phyloP scores from a whole-genome alignment of 1,284 basidiomycete species.

The Microstroma glucosiphilum region DNA sequence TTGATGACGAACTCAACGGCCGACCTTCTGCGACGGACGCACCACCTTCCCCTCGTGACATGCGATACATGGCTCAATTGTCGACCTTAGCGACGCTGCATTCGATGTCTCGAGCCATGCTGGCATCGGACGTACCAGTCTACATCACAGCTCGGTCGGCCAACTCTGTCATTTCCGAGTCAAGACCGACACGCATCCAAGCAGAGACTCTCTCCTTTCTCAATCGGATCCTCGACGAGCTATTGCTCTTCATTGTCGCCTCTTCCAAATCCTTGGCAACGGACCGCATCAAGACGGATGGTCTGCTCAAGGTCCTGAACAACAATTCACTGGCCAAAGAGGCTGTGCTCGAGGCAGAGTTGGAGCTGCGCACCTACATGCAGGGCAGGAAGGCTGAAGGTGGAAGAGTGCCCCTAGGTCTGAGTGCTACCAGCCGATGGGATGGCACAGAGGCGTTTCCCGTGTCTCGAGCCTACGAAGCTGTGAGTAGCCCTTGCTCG shows the following conservation, averaged over 20 bases:
- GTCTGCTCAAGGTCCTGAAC: conserved; percentile 35
- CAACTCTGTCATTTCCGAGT: conserved; percentile 38
- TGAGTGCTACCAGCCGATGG: conserved; percentile 38
- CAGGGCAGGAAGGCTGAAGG: conserved; percentile 41
- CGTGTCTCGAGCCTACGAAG: conserved; percentile 35
- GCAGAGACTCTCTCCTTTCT: conserved; percentile 34
- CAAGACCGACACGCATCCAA: conserved; percentile 42
- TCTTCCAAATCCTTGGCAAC: conserved; percentile 38
- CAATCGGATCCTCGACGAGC: conserved; percentile 39
- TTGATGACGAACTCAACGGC: no score
- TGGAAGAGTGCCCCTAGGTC: conserved; percentile 35
- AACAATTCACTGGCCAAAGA: conserved; percentile 40
- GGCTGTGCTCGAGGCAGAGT: conserved; percentile 43
- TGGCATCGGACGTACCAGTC: conserved; percentile 9
- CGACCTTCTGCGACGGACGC: no score
- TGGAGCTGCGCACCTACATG: conserved; percentile 38
- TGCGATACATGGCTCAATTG: no score
- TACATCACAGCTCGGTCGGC: conserved; percentile 40
- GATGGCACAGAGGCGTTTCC: conserved; percentile 41
- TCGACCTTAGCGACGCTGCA: conserved; percentile 1
- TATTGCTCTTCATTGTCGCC: conserved; percentile 32
- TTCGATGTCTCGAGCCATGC: conserved; percentile 2
- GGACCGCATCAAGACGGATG: conserved; percentile 45
- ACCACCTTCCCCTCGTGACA: no score
- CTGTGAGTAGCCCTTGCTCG: conserved; percentile 12